These are phyloP conservation scores for Haberlea rhodopensis DNA, from an alignment of 257 asterid species.

Conservation along the genomic window DNA sequence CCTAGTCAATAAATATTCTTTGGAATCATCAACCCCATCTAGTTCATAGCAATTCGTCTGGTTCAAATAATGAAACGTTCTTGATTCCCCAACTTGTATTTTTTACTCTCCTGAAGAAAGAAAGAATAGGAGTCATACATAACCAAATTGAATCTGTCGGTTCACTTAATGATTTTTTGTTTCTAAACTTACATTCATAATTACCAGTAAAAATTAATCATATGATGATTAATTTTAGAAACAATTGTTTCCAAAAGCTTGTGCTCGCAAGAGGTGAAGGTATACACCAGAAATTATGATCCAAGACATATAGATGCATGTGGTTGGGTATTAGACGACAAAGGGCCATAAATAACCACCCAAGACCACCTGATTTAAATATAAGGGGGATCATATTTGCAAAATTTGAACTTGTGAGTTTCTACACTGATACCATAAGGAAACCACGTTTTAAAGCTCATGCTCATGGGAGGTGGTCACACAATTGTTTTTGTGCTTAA, in stretches of 20 bases:
- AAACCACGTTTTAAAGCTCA: too few species aligned
- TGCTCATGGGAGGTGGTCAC: too few species aligned
- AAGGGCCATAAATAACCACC: too few species aligned
- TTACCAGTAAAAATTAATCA: too few species aligned
- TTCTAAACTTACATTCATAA: too few species aligned
- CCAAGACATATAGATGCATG: background rate
- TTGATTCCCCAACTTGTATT: slow-evolving; percentile 75
- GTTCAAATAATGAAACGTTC: slow-evolving; percentile 75
- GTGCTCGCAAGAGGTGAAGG: background rate
- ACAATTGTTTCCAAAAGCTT: background rate
- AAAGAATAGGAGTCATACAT: slow-evolving; percentile 22
- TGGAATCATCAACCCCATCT: slow-evolving; percentile 81
- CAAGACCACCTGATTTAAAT: background rate
- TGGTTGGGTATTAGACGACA: background rate
- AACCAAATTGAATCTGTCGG: background rate
- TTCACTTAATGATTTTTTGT: background rate
- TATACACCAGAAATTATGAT: background rate
- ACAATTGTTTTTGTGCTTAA: too few species aligned
- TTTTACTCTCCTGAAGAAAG: slow-evolving; percentile 60
- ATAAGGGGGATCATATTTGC: background rate
- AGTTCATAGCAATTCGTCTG: slow-evolving; percentile 84
- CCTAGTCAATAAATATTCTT: slow-evolving; percentile 85
- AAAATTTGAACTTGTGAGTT: background rate
- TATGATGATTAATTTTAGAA: background rate
- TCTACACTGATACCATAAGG: too few species aligned